These are phyloP conservation scores for Entonaema liquescens DNA, from an alignment of 495 filamentous ascomycete genomes.

Conservation along the genomic window DNA sequence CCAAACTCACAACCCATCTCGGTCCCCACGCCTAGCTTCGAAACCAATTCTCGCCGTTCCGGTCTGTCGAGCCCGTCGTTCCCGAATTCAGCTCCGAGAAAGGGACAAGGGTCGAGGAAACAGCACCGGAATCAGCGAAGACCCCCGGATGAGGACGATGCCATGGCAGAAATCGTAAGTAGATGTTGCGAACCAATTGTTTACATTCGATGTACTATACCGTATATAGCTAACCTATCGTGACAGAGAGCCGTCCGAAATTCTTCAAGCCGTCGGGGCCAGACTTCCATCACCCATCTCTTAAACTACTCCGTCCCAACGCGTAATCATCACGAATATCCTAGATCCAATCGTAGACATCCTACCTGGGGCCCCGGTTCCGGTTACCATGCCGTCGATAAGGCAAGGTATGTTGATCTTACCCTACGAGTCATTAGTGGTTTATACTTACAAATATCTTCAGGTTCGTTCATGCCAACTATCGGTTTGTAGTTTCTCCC, in stretches of 20 bases:
- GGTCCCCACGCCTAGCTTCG: slow-evolving; percentile 52
- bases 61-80: slow-evolving; percentile 65
- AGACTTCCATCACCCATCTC: slow-evolving; percentile 95
- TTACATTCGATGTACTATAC: slow-evolving; percentile 1
- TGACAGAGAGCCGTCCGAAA: slow-evolving; percentile 75
- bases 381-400: slow-evolving; percentile 90
- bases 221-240: slow-evolving; percentile 26
- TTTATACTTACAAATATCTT: slow-evolving; percentile 26
- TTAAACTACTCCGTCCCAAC: slow-evolving; percentile 91
- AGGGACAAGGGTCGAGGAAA: slow-evolving; percentile 76
- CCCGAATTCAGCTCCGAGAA: slow-evolving; percentile 65
- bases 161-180: slow-evolving; percentile 76
- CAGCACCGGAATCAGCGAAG: slow-evolving; percentile 71
- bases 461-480: slow-evolving; percentile 96
- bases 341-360: slow-evolving; percentile 65
- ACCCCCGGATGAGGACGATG: slow-evolving; percentile 71
- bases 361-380: slow-evolving; percentile 88
- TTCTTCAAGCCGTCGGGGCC: slow-evolving; percentile 84
- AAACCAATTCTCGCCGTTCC: slow-evolving; percentile 67
- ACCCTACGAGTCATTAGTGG: not conserved
- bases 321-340: slow-evolving; percentile 67
- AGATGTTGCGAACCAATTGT: slow-evolving; percentile 36
- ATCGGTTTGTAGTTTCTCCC: slow-evolving; percentile 93
- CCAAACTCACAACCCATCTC: slow-evolving; percentile 42
- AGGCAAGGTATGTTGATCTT: slow-evolving; percentile 69